Conservation (phyloP, 305 asterid genomes). For the Fraxinus velutina region DNA sequence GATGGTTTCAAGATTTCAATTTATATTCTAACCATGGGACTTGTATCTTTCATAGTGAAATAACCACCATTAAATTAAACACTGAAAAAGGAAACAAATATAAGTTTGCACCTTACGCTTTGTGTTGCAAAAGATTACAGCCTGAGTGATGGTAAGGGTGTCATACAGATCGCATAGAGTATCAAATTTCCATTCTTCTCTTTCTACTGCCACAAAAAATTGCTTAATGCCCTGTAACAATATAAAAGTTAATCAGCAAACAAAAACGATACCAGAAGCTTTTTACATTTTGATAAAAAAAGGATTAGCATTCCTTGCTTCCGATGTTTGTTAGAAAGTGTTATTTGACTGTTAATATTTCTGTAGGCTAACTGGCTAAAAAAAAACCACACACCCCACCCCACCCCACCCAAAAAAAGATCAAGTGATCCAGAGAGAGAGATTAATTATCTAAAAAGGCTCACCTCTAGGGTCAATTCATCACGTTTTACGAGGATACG, state of each 20-base stretch:
- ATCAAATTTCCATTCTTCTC: slow-evolving; percentile 96
- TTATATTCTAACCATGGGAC: background rate
- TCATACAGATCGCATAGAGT: slow-evolving; percentile 93
- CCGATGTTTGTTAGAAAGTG: background rate
- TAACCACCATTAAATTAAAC: background rate
- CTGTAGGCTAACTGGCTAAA: background rate
- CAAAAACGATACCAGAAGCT: slow-evolving; percentile 6
- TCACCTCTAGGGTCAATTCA: slow-evolving; percentile 93
- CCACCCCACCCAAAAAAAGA: background rate
- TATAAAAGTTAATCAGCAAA: background rate
- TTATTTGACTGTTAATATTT: background rate
- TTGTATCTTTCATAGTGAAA: background rate
- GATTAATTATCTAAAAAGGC: background rate
- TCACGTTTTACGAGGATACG: slow-evolving; percentile 97
- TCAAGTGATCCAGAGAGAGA: background rate
- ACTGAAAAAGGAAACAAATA: background rate
- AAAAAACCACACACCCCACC: background rate
- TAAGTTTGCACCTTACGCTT: slow-evolving; percentile 9
- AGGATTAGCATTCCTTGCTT: background rate
- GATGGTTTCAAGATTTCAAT: background rate
- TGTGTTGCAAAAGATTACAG: slow-evolving; percentile 56
- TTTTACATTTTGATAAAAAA: background rate
- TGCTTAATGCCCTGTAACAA: slow-evolving; percentile 85
- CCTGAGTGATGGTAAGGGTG: slow-evolving; percentile 93
- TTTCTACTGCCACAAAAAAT: slow-evolving; percentile 93